Percentiles rank a stretch among this genome's conserved stretches.
phyloP scores from a whole-genome alignment of 208 protist species.

The Leishmania tropica region DNA sequence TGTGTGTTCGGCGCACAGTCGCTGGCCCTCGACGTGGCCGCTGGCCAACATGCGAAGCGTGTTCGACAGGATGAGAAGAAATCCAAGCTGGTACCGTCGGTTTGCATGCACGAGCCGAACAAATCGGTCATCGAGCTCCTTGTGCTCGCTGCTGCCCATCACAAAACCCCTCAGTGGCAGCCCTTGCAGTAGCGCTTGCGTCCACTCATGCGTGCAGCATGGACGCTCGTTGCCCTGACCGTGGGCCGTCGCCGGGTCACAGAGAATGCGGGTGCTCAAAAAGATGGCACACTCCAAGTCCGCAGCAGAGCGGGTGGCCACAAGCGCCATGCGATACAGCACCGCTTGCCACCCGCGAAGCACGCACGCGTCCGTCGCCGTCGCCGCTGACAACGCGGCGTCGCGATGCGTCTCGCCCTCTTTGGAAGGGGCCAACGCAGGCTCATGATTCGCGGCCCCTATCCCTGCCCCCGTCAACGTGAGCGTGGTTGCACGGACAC shows the following conservation, averaged over 20 bases:
- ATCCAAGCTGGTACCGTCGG: slow-evolving; percentile 66
- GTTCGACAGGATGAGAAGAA: slow-evolving; percentile 50
- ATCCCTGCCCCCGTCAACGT: neutral
- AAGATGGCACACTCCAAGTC: slow-evolving; percentile 46
- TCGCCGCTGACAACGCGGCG: neutral
- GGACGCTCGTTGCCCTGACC: slow-evolving; percentile 87
- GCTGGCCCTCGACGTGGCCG: slow-evolving; percentile 35
- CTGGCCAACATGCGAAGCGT: slow-evolving; percentile 55
- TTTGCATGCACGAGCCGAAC: slow-evolving; percentile 25
- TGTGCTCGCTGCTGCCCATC: neutral
- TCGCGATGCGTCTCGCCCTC: neutral
- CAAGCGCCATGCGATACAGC: slow-evolving; percentile 49
- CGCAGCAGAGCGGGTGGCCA: slow-evolving; percentile 19
- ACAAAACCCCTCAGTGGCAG: slow-evolving; percentile 6
- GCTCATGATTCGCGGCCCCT: neutral
- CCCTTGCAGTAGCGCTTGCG: slow-evolving; percentile 41
- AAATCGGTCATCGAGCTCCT: slow-evolving; percentile 20
- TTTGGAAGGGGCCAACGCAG: neutral
- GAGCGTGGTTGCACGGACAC: slow-evolving; percentile 32
- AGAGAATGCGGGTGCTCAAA: slow-evolving; percentile 61
- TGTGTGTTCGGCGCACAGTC: slow-evolving; percentile 50
- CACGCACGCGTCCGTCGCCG: neutral
- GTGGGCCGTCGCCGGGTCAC: slow-evolving; percentile 53
- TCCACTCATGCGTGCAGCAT: slow-evolving; percentile 72
- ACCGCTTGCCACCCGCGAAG: slow-evolving; percentile 49